A percentile compares a stretch with the other conserved stretches of the same genome.
Evolutionary conservation across 257 asterid species (phyloP).

Genomic region (Lantana camara): DNA sequence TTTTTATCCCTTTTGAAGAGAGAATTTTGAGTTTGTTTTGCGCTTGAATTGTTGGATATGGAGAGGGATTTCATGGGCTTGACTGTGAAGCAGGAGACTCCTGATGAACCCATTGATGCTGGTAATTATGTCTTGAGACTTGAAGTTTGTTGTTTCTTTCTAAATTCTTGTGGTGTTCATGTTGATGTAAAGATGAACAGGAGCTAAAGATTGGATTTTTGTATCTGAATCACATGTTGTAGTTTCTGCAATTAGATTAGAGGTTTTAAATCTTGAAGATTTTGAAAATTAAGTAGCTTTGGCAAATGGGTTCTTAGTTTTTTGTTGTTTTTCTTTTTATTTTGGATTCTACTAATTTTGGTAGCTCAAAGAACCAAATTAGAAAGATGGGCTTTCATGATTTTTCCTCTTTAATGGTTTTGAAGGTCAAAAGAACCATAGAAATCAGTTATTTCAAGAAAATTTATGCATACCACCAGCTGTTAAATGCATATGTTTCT

Average conservation of each 20-base stretch:
- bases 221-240: neutral
- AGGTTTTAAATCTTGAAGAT: neutral
- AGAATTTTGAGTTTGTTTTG: neutral
- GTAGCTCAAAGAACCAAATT: neutral
- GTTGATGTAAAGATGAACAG: neutral
- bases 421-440: constrained; percentile 12
- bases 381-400: constrained; percentile 12
- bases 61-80: constrained; percentile 84
- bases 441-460: neutral
- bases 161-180: neutral
- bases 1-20: neutral
- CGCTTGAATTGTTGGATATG: constrained; percentile 35
- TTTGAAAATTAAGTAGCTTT: neutral
- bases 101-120: constrained; percentile 52
- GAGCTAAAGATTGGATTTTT: neutral
- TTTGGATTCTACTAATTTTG: neutral
- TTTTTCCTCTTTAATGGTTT: neutral
- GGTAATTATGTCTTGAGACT: constrained; percentile 35
- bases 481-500: constrained; percentile 21
- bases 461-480: constrained; percentile 16
- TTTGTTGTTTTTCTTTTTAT: neutral
- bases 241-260: constrained; percentile 1
- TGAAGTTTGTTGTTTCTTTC: neutral
- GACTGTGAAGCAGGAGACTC: constrained; percentile 57
- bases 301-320: neutral